phyloP scores from a whole-genome alignment of 1,139 yeast species.

The Geotrichum reessii region DNA sequence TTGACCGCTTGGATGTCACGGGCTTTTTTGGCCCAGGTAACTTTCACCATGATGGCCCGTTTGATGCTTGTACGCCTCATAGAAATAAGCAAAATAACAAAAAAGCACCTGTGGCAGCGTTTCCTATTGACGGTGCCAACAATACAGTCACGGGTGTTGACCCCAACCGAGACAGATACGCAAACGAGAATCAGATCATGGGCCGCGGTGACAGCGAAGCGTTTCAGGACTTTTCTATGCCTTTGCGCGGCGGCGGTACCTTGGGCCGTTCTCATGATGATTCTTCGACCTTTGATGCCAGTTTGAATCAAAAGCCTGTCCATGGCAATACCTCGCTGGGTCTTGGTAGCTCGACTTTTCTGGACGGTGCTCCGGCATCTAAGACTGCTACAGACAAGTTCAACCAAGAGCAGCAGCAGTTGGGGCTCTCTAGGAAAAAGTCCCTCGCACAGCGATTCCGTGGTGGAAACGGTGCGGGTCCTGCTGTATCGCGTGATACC shows the following conservation, averaged over 20 bases:
- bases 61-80: constrained; percentile 96
- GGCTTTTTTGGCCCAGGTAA: constrained; percentile 80
- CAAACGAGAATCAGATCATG: constrained; percentile 35
- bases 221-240: constrained; percentile 25
- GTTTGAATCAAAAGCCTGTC: constrained; percentile 59
- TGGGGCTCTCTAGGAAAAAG: constrained; percentile 47
- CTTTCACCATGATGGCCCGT: constrained; percentile 98
- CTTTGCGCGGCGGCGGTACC: background rate
- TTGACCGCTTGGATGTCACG: constrained; percentile 91
- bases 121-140: constrained; percentile 93
- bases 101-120: constrained; percentile 89
- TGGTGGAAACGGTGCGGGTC: constrained; percentile 22
- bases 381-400: constrained; percentile 37
- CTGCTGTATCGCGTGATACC: constrained; percentile 9
- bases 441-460: constrained; percentile 65
- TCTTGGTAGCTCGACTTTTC: constrained; percentile 80
- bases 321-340: constrained; percentile 87
- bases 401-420: constrained; percentile 23
- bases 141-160: constrained; percentile 66
- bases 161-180: constrained; percentile 37
- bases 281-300: constrained; percentile 52
- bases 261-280: constrained; percentile 8
- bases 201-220: constrained; percentile 35
- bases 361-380: constrained; percentile 96
- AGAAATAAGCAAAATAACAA: constrained; percentile 70